Evolutionary conservation across 805 yeast species (phyloP), one percentile per base, ranked within the genome.

Genomic region (Ogataea philodendri): DNA sequence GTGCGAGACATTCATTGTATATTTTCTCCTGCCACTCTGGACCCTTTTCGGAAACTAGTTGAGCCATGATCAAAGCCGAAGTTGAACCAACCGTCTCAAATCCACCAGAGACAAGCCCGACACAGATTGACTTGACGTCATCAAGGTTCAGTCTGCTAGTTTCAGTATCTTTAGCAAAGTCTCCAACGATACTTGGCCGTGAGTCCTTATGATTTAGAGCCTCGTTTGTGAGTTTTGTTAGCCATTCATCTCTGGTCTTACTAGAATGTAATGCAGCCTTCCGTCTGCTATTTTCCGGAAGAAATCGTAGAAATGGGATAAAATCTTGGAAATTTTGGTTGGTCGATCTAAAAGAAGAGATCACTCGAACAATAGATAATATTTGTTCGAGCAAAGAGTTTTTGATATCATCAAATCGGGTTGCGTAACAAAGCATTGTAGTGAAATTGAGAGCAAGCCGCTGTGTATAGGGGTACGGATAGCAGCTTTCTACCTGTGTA

Each of bases 401-500:
- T 8, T 55, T 49, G 9, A 61, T 48, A 15, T 53, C 45, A 35
- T 56, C 59, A 30, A 63, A 53, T 30, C 69, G 53, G 11, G 61
- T 61, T 5, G 70, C 70, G 46, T 65, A 65, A 42, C 63, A 58
- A 11, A 65, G 48, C 30, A 66, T 65, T 17, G 65, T 50, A 13
- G 66, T 60, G 28, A 65, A 56, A 40, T 65, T 66, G 19, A 65
- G 48, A 3, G 69, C 63, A 21, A 60, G 50, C 17, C 65, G 49
- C 39, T 60, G 63, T 14, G 66, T 54, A 20, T 54, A 57, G 15
- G 22, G 9, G 55, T 58, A 34, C 39, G 57, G 42, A 56, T 52
- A 43, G 34, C 33, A 35, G 5, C 41, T 31, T 4, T 42, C 41
- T 3, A 23, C 14, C 7, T 32, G 13, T 1, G 50, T 34, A 15